Conservation (phyloP, 2,329 filamentous ascomycete genomes). For the Colletotrichum spaethianum region DNA sequence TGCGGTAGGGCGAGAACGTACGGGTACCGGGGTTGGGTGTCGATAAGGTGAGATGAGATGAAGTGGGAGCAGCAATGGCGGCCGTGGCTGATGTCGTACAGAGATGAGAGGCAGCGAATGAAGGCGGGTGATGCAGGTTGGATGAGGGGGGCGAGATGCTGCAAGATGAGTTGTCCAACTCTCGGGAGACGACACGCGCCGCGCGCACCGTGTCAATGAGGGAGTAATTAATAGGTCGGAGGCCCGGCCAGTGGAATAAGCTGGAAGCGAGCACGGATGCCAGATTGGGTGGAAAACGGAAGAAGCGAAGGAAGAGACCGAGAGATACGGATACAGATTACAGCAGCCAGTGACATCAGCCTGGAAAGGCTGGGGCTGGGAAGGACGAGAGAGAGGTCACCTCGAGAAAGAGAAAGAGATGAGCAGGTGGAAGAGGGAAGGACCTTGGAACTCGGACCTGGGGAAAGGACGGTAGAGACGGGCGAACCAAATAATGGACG, state of each 20-base stretch:
- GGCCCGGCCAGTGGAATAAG: not conserved
- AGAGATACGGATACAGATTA: constrained; percentile 6
- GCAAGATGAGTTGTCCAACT: constrained; percentile 44
- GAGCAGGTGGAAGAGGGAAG: not conserved
- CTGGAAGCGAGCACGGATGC: constrained; percentile 6
- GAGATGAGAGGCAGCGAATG: constrained; percentile 32
- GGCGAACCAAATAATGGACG: not conserved
- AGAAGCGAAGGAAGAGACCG: constrained; percentile 10
- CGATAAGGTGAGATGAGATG: constrained; percentile 4
- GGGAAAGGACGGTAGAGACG: not conserved
- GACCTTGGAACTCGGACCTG: not conserved
- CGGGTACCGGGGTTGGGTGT: constrained; percentile 2
- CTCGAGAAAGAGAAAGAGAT: not conserved
- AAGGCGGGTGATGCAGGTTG: constrained; percentile 19
- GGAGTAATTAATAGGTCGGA: not conserved
- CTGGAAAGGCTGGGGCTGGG: constrained; percentile 23
- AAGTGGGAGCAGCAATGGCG: constrained; percentile 11
- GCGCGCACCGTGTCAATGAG: constrained; percentile 31
- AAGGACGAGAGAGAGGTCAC: constrained; percentile 3
- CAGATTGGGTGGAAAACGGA: constrained; percentile 15
- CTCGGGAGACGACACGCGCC: constrained; percentile 23
- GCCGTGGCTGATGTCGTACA: constrained; percentile 23
- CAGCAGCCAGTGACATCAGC: constrained; percentile 32
- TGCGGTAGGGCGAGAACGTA: not conserved
- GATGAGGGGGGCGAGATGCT: constrained; percentile 31